phyloP scores from a whole-genome alignment of 2,329 filamentous ascomycete species.

The Venturia pyrina region DNA sequence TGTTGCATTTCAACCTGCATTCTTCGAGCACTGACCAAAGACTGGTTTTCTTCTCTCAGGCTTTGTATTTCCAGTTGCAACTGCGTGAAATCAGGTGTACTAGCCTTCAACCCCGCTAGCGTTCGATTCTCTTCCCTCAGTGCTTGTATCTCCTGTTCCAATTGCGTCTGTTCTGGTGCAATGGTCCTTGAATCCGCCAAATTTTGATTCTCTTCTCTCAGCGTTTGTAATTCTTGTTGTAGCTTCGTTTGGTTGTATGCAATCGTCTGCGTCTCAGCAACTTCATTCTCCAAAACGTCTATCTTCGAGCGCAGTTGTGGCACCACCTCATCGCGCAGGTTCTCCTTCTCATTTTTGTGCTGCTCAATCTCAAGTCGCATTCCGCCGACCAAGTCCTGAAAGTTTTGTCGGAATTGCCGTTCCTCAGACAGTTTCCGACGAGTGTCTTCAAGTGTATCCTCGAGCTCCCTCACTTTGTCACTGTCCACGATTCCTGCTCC shows the following conservation, averaged over 20 bases:
- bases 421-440: conserved; percentile 76
- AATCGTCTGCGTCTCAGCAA: conserved; percentile 60
- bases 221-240: conserved; percentile 70
- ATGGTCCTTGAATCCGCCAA: conserved; percentile 56
- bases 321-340: conserved; percentile 78
- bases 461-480: conserved; percentile 63
- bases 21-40: conserved; percentile 32
- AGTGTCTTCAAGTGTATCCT: conserved; percentile 70
- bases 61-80: conserved; percentile 77
- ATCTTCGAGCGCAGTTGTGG: conserved; percentile 67
- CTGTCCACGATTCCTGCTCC: conserved; percentile 13
- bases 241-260: conserved; percentile 74
- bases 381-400: conserved; percentile 80
- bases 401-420: conserved; percentile 78
- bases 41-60: conserved; percentile 32
- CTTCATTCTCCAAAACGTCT: conserved; percentile 67
- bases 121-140: conserved; percentile 49
- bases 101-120: conserved; percentile 51
- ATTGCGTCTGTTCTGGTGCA: conserved; percentile 69
- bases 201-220: conserved; percentile 58
- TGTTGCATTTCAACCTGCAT: conserved; percentile 37
- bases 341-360: conserved; percentile 80
- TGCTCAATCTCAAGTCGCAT: conserved; percentile 74
- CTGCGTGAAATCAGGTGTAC: conserved; percentile 70
- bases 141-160: conserved; percentile 71